A percentile compares a stretch with the other conserved stretches of the same genome.
phyloP scores from a whole-genome alignment of 2,329 filamentous ascomycete genomes.

The Claviceps fusiformis region DNA sequence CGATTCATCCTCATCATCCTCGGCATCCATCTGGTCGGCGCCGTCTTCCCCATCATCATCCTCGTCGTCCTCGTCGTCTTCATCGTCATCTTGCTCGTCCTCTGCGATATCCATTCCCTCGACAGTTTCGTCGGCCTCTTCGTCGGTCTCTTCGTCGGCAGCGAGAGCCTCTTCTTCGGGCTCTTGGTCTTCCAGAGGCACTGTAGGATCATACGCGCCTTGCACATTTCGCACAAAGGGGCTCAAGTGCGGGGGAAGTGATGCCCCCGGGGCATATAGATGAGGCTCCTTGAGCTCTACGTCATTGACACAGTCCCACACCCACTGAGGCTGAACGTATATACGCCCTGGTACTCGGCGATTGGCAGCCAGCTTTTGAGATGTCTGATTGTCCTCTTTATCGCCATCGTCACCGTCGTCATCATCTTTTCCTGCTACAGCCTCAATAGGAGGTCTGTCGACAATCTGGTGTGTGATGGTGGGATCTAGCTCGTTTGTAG shows the following conservation, averaged over 20 bases:
- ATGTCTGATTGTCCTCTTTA: conserved; percentile 46
- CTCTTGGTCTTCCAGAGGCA: conserved; percentile 76
- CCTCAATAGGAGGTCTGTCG: conserved; percentile 68
- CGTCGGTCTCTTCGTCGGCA: conserved; percentile 36
- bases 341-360: conserved; percentile 77
- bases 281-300: conserved; percentile 78
- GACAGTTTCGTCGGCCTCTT: conserved; percentile 45
- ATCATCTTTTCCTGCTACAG: conserved; percentile 34
- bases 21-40: conserved; percentile 32
- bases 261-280: conserved; percentile 77
- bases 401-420: conserved; percentile 32
- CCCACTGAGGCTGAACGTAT: conserved; percentile 95
- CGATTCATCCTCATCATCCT: conserved; percentile 22
- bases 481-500: conserved; percentile 73
- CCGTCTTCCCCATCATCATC: conserved; percentile 35
- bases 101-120: conserved; percentile 48
- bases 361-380: conserved; percentile 44
- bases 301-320: conserved; percentile 94
- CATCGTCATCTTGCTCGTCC: conserved; percentile 32
- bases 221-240: conserved; percentile 83
- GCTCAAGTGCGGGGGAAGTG: conserved; percentile 85
- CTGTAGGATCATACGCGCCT: conserved; percentile 83
- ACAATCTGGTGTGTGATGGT: conserved; percentile 94
- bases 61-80: conserved; percentile 32
- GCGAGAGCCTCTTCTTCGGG: conserved; percentile 71